These are phyloP conservation scores for Rosa hybrid DNA, from an alignment of 331 rosid species.

Conservation along the genomic window DNA sequence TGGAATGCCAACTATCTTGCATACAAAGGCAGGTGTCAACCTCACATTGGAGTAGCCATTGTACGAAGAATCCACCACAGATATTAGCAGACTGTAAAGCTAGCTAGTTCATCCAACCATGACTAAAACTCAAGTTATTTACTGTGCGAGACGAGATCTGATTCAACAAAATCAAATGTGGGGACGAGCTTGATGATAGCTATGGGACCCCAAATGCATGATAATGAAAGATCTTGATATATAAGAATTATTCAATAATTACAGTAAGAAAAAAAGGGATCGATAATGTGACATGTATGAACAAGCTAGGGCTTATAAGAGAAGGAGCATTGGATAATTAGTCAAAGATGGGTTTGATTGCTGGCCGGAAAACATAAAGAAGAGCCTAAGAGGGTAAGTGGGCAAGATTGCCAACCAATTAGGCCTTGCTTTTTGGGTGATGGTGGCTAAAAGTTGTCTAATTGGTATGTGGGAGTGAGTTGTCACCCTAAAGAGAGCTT, in stretches of 20 bases:
- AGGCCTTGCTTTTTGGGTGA: constrained; percentile 26
- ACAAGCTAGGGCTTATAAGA: neutral
- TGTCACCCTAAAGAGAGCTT: constrained; percentile 48
- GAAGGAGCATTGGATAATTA: constrained; percentile 2
- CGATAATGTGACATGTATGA: constrained; percentile 14
- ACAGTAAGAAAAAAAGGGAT: constrained; percentile 15
- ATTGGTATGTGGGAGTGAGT: constrained; percentile 53
- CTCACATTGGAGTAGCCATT: neutral
- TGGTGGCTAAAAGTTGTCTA: constrained; percentile 36
- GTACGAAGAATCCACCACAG: neutral
- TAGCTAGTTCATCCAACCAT: constrained; percentile 11
- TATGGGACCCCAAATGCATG: constrained; percentile 40
- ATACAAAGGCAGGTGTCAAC: neutral
- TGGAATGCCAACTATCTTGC: constrained; percentile 7
- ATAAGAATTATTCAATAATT: constrained; percentile 24
- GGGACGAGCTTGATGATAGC: constrained; percentile 32
- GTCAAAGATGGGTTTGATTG: constrained; percentile 36
- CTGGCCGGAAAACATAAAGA: constrained; percentile 46
- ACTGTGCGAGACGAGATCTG: constrained; percentile 22
- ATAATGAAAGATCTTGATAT: constrained; percentile 24
- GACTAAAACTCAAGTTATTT: constrained; percentile 15
- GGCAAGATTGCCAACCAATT: constrained; percentile 31
- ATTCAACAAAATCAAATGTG: constrained; percentile 39
- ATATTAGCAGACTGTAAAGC: constrained; percentile 18
- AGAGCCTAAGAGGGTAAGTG: constrained; percentile 17